Conservation (phyloP, 2,329 filamentous ascomycete genomes). For the Neonectria neomacrospora region DNA sequence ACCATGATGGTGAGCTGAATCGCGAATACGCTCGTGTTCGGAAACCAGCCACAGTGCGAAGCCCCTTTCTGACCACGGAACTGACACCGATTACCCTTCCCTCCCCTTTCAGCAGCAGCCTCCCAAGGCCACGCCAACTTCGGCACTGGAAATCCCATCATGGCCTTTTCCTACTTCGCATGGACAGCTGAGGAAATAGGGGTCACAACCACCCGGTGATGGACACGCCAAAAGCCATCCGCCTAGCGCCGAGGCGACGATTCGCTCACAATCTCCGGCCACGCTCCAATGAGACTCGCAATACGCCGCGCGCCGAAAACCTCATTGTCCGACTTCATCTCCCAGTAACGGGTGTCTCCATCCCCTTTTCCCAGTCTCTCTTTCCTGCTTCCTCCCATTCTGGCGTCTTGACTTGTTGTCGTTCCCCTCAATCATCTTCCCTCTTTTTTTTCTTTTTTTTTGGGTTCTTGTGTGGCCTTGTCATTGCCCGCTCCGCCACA, state of each 20-base stretch:
- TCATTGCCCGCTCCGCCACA: slow-evolving; percentile 18
- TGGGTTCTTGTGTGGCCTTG: slow-evolving; percentile 7
- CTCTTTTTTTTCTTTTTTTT: background rate
- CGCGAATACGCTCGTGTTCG: slow-evolving; percentile 8
- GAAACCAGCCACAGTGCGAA: background rate
- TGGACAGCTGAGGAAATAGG: slow-evolving; percentile 2
- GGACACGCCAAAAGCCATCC: slow-evolving; percentile 36
- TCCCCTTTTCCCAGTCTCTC: slow-evolving; percentile 8
- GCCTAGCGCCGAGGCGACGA: slow-evolving; percentile 41
- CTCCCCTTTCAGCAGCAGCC: background rate
- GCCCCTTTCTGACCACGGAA: slow-evolving; percentile 1
- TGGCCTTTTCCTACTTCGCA: slow-evolving; percentile 1
- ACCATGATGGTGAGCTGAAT: background rate
- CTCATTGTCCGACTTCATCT: slow-evolving; percentile 40
- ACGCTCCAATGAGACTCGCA: slow-evolving; percentile 43
- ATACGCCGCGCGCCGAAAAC: slow-evolving; percentile 33
- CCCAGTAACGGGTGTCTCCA: slow-evolving; percentile 27
- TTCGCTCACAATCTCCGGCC: slow-evolving; percentile 38
- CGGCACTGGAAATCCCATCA: background rate
- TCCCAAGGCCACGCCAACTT: background rate
- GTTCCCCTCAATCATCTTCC: background rate
- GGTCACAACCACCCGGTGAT: slow-evolving; percentile 2
- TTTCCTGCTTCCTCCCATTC: background rate
- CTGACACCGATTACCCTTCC: slow-evolving; percentile 1
- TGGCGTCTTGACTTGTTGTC: background rate